These are phyloP conservation scores for Penicillium desertorum DNA, from an alignment of 495 filamentous ascomycete species.

Conservation along the genomic window DNA sequence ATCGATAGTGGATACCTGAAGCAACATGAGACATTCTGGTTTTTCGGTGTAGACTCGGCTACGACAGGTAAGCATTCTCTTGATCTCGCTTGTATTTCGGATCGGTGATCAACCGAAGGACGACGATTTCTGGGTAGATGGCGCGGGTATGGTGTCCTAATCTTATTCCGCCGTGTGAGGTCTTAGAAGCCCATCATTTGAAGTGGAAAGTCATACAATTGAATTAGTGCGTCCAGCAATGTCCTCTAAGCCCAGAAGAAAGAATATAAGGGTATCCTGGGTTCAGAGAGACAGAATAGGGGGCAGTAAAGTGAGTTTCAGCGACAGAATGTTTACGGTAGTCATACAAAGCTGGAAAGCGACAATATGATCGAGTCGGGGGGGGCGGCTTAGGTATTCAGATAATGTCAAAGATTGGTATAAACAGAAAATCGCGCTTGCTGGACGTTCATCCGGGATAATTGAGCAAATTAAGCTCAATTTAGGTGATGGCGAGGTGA, in stretches of 20 bases:
- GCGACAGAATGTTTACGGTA: background rate
- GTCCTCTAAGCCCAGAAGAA: background rate
- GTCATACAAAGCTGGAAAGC: background rate
- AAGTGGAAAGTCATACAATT: background rate
- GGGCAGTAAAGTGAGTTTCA: background rate
- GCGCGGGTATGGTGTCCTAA: background rate
- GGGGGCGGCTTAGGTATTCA: background rate
- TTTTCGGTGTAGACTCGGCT: background rate
- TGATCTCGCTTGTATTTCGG: background rate
- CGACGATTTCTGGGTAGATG: background rate
- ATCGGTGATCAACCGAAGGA: background rate
- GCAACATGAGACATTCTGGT: background rate
- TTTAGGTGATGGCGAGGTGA: background rate
- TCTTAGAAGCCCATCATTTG: background rate
- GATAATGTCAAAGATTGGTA: background rate
- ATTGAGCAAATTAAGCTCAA: slow-evolving; percentile 4
- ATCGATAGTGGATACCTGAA: background rate
- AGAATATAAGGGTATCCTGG: background rate
- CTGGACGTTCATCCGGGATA: background rate
- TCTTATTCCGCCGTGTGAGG: background rate
- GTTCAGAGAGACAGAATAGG: background rate
- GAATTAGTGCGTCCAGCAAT: background rate
- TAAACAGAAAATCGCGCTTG: slow-evolving; percentile 1
- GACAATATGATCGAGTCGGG: background rate
- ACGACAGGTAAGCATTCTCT: background rate